Evolutionary conservation across 805 yeast species (phyloP).

Genomic region (Yamadazyma tumulicola): DNA sequence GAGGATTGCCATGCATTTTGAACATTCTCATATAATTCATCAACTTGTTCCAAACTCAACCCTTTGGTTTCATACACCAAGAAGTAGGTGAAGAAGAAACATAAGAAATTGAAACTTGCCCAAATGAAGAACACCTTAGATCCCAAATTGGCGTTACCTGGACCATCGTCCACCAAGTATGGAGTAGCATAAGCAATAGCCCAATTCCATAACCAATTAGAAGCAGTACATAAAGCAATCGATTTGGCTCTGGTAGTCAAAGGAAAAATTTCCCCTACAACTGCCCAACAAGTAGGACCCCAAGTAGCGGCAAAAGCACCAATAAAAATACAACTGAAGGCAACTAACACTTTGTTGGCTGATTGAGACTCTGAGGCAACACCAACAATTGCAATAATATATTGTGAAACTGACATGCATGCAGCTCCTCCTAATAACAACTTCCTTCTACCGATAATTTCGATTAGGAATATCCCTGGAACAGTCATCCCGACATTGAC

Average conservation of each 20-base stretch:
- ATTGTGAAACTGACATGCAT: constrained; percentile 58
- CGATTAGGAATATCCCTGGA: constrained; percentile 78
- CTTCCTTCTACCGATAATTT: constrained; percentile 73
- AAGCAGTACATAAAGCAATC: constrained; percentile 35
- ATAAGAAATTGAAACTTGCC: constrained; percentile 37
- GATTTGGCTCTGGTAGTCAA: constrained; percentile 38
- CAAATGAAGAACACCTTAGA: constrained; percentile 41
- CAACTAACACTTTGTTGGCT: constrained; percentile 31
- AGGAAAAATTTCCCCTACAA: constrained; percentile 34
- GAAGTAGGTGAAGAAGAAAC: constrained; percentile 30
- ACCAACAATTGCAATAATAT: constrained; percentile 57
- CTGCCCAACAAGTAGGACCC: constrained; percentile 41
- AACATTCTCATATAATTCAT: constrained; percentile 35
- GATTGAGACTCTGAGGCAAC: constrained; percentile 33
- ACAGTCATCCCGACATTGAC: constrained; percentile 77
- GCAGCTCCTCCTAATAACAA: constrained; percentile 67
- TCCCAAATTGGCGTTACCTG: constrained; percentile 38
- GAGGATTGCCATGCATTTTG: constrained; percentile 31
- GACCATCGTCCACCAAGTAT: constrained; percentile 37
- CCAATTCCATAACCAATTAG: constrained; percentile 42
- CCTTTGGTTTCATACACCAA: constrained; percentile 40
- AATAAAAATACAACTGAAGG: constrained; percentile 38
- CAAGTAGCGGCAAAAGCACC: constrained; percentile 39
- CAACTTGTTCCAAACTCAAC: constrained; percentile 39
- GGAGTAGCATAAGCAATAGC: constrained; percentile 40